Evolutionary conservation across 345 rosid species (phyloP), one percentile per base, ranked within the genome.

Genomic region (Hibiscus tridactylites): DNA sequence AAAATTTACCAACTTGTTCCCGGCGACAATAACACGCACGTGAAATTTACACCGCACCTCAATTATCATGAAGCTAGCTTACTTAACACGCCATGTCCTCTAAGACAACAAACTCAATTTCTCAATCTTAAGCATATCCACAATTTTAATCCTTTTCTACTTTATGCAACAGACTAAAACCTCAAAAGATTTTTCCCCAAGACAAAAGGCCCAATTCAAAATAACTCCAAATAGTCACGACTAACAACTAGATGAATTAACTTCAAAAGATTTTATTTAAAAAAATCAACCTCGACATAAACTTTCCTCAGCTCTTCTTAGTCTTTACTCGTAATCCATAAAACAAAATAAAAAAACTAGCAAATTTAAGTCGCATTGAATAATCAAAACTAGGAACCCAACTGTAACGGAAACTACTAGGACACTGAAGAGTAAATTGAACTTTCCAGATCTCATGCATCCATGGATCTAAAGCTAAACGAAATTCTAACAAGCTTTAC

Each of bases 391-490:
- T 52, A 4, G 12, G 42, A 74, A 26, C 62, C 52, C 67, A 53
- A 26, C 3, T 2, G 28, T 0, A 69, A 58, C 6, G 35, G 70
- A 61, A 65, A 79, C 65, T 65, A 70, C 9, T 35, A 63, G 29
- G 21, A 15, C 11, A n/a, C 28, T 29, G 9, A 44, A 47, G n/a
- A 58, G 29, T 65, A 49, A 60, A 75, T 75, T 61, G 29, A 60
- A 65, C 73, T 47, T 71, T 35, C 42, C 57, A 46, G 61, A 15
- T 44, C 47, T 9, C 13, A 9, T 52, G 50, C 24, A 73, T 24
- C 49, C 65, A 53, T 71, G 75, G 78, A 79, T 75, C 81, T 53
- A 61, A 64, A 66, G 67, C 47, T 61, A 71, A 28, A 58, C 29
- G 28, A 60, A 21, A 31, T 71, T 70, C 8, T 42, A 53, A 74